Percentiles rank a stretch among this genome's conserved stretches.
Evolutionary conservation across 1,284 basidiomycete species (phyloP).

Genomic region (Cryptococcus wingfieldii): DNA sequence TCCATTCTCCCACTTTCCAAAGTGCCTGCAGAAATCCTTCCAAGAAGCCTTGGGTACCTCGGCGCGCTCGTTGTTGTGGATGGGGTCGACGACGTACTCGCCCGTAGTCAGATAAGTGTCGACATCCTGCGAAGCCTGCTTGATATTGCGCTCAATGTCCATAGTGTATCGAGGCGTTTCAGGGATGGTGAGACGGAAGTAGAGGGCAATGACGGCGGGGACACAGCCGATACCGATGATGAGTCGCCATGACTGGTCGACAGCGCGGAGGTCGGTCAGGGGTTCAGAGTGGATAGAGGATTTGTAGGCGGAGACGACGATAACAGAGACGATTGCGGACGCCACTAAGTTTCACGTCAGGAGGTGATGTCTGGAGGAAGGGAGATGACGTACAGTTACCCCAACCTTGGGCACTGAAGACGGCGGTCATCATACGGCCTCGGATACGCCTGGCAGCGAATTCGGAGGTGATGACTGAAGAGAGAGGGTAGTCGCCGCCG

Average conservation of each 20-base stretch:
- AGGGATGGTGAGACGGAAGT: conserved; percentile 53
- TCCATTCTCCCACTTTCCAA: conserved; percentile 52
- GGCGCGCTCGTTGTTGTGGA: conserved; percentile 58
- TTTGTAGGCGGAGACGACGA: conserved; percentile 68
- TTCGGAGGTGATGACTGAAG: conserved; percentile 57
- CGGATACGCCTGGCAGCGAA: conserved; percentile 67
- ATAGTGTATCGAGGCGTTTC: conserved; percentile 74
- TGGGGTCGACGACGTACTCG: conserved; percentile 56
- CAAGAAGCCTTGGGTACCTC: conserved; percentile 62
- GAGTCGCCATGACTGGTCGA: conserved; percentile 54
- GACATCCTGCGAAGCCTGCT: conserved; percentile 65
- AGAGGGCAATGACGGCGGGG: conserved; percentile 50
- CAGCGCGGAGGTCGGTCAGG: conserved; percentile 37
- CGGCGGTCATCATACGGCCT: conserved; percentile 54
- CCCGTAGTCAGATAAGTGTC: conserved; percentile 58
- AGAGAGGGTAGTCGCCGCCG: conserved; percentile 59
- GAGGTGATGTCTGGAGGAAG: background rate
- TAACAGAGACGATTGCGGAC: conserved; percentile 65
- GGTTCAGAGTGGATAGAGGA: conserved; percentile 55
- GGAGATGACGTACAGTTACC: conserved; percentile 46
- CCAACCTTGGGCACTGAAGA: conserved; percentile 55
- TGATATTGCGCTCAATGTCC: conserved; percentile 79
- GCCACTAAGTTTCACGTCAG: conserved; percentile 4
- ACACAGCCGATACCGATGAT: conserved; percentile 53
- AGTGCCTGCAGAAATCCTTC: conserved; percentile 58